These are phyloP conservation scores for Xylaria flabelliformis DNA, from an alignment of 495 filamentous ascomycete genomes.

Conservation along the genomic window DNA sequence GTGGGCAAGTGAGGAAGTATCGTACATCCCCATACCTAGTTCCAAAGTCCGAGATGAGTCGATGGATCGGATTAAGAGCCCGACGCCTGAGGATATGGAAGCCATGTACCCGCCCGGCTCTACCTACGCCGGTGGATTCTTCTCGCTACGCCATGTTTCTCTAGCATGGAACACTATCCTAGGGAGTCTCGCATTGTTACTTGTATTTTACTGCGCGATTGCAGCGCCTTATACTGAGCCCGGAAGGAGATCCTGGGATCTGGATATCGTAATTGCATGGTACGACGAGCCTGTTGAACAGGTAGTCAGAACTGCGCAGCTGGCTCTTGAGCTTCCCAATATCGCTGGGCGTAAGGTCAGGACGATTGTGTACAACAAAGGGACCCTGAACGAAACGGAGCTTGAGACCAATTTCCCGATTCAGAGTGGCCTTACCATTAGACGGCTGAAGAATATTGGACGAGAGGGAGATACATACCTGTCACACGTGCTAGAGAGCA, in stretches of 20 bases:
- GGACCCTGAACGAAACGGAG: conserved; percentile 21
- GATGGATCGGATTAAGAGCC: conserved; percentile 11
- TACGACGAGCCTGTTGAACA: conserved; percentile 30
- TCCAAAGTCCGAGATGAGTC: conserved; percentile 9
- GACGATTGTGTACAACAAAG: conserved; percentile 30
- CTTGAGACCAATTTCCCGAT: conserved; percentile 16
- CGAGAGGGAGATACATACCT: conserved; percentile 30
- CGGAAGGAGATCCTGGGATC: conserved; percentile 23
- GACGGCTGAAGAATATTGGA: conserved; percentile 24
- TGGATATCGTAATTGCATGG: conserved; percentile 26
- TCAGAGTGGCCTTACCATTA: conserved; percentile 23
- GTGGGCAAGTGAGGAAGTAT: not conserved
- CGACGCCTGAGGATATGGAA: conserved; percentile 18
- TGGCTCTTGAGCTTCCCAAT: conserved; percentile 19
- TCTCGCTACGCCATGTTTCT: conserved; percentile 10
- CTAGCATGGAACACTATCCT: conserved; percentile 24
- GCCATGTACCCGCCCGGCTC: conserved; percentile 12
- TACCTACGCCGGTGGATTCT: not conserved
- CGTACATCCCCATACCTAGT: conserved; percentile 8
- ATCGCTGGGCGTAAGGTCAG: conserved; percentile 24
- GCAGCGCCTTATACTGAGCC: conserved; percentile 7
- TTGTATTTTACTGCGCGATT: conserved; percentile 19
- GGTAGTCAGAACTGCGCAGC: conserved; percentile 21
- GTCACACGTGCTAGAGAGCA: conserved; percentile 18
- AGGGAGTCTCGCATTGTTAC: conserved; percentile 4